Evolutionary conservation across 2,329 filamentous ascomycete genomes (phyloP), one percentile per base, ranked within the genome.

Genomic region (Cytospora piceae): DNA sequence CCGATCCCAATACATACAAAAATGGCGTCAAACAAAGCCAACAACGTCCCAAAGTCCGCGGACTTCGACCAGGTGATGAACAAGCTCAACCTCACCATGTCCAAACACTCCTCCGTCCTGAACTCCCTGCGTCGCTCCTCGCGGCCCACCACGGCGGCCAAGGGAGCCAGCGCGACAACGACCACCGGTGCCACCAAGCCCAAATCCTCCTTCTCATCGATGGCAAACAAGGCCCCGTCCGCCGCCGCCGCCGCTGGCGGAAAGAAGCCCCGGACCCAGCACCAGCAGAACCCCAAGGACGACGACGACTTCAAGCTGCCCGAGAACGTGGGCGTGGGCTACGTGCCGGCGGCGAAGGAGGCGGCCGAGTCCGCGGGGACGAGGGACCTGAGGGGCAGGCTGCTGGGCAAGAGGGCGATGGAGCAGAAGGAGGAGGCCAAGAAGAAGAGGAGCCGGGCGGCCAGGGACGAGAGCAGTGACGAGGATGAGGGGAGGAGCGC

Each of bases 271-370:
- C 46, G 22, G 39, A 34, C 37, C 24, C 63, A 42, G 42, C 57
- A 31, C 61, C 68, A 29, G 49, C 63, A 37, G 59, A 66, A 17
- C 24, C 68, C 32, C 31, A 52, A 17, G 61, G 70, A 74, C 8
- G 69, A 69, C 42, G 55, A 59, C 29, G 73, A 76, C 61, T 58
- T 75, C 34, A 68, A 32, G 46, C 37, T 49, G 9, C 60, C 70
- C 11, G 73, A 74, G 46, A 81, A 80, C 70, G 74, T 77, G 29
- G 81, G 81, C 42, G 69, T 82, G 12, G 81, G 81, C 11, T 81
- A 78, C 71, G 71, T 74, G 12, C 70, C 76, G 3, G 69, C 74
- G 8, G 63, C 49, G 20, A 53, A 53, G 55, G 42, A 20, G 72
- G 71, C 20, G 61, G 71, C 31, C 62, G 24, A 9, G 64, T 70